Base-by-base conservation (phyloP, 352 stramenopile genomes). In the Phytophthora capsici region DNA sequence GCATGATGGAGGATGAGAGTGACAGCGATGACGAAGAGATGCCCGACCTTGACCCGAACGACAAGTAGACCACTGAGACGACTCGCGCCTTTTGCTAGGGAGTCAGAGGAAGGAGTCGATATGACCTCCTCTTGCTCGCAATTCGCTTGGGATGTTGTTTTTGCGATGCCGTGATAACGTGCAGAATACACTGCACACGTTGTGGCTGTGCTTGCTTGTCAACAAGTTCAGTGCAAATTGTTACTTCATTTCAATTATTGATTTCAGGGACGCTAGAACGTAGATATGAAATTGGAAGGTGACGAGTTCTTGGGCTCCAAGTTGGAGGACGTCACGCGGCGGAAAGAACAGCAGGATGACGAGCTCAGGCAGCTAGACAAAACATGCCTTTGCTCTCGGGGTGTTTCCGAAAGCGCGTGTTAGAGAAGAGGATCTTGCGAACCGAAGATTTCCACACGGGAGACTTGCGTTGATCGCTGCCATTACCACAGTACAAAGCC, bases 361-460 rank as follows among this genome's bases (percentile, higher is more conserved):
- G 25, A 30, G 30, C n/a, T 89, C 52, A 90, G 23, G 73, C 75
- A 17, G 86, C 81, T 47, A 93, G 69, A 22, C 82, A 92, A 52
- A 93, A 91, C 51, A 91, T 51, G 19, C 84, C 78, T 63, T 95
- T 93, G 70, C 79, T 71, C 37, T 79, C 63, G 8, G 87, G 77
- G 54, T 94, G 71, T 64, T 93, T 92, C 40, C 77, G 80, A 68
- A 96, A 96, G 38, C 88, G 86, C 40, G 89, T 75, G 68, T 96
- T 94, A 23, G 83, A 93, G 59, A 95, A 94, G 26, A 96, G 70
- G 47, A 96, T 96, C 76, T 96, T 96, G 66, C 88, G 86, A 43
- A 96, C 88, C 2, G 86, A 95, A 12, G 86, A 95, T 63, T 94
- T 96, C 88, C 88, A 96, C 48, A 96, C 88, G 5, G 86, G 88